Percentiles rank a stretch among this genome's conserved stretches.
These are phyloP conservation scores for Chalara sp. DNA, from an alignment of 2,329 filamentous ascomycete genomes.

Conservation along the genomic window DNA sequence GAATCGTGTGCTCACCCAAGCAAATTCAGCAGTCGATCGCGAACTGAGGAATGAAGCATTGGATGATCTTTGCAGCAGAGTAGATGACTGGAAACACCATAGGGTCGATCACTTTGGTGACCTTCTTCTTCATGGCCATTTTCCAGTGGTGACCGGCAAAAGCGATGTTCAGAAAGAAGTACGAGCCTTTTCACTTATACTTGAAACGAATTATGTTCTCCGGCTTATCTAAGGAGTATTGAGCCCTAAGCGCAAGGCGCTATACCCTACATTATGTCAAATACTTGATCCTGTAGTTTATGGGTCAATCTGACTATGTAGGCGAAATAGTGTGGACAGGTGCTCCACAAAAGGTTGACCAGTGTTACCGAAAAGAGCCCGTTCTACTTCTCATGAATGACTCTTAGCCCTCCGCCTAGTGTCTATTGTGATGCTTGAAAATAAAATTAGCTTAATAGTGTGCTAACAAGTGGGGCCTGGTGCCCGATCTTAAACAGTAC, in stretches of 20 bases:
- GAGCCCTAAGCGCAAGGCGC: slow-evolving; percentile 16
- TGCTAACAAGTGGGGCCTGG: slow-evolving; percentile 20
- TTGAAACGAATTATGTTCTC: slow-evolving; percentile 11
- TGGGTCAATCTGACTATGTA: too few relatives aligned
- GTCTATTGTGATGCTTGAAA: too few relatives aligned
- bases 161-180: slow-evolving; percentile 83
- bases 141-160: slow-evolving; percentile 83
- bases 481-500: slow-evolving; percentile 51
- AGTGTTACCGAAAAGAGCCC: too few relatives aligned
- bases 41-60: slow-evolving; percentile 80
- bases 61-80: slow-evolving; percentile 70
- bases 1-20: slow-evolving; percentile 72
- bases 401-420: too few relatives aligned
- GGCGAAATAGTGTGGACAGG: too few relatives aligned
- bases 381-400: too few relatives aligned
- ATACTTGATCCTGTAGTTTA: too few relatives aligned
- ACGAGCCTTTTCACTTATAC: slow-evolving; percentile 12
- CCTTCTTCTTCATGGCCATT: slow-evolving; percentile 79
- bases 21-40: slow-evolving; percentile 85
- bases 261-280: not conserved
- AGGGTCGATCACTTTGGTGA: slow-evolving; percentile 87
- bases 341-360: too few relatives aligned
- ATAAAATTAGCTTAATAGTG: slow-evolving; percentile 2
- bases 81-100: slow-evolving; percentile 97
- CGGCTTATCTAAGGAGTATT: slow-evolving; percentile 1